phyloP scores from a whole-genome alignment of 345 rosid species.

The Ailanthus altissimus region DNA sequence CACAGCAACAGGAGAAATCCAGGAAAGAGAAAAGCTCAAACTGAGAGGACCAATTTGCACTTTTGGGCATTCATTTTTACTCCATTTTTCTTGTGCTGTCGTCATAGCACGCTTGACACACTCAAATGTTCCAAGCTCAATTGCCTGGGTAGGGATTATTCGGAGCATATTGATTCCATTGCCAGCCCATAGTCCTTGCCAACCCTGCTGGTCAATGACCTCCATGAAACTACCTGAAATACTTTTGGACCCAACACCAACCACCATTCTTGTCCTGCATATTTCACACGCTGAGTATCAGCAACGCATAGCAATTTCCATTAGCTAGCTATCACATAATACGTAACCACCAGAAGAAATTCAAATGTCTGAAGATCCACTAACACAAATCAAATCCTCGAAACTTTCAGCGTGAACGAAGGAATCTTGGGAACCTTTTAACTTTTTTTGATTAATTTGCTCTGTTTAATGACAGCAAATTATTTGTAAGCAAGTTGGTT shows the following conservation, averaged over 20 bases:
- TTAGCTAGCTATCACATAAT: not conserved
- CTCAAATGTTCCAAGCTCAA: conserved; percentile 94
- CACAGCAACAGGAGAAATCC: conserved; percentile 92
- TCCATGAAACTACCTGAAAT: conserved; percentile 90
- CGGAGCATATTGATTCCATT: conserved; percentile 91
- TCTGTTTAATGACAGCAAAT: not conserved
- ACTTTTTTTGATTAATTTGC: not conserved
- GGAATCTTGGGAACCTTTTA: not conserved
- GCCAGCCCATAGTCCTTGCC: conserved; percentile 99
- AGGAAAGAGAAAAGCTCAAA: conserved; percentile 61
- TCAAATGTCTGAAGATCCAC: not conserved
- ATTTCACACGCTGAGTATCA: conserved; percentile 18
- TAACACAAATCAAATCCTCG: not conserved
- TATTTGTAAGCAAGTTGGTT: not conserved
- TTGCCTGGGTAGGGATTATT: conserved; percentile 94
- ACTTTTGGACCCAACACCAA: conserved; percentile 89
- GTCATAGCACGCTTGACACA: conserved; percentile 83
- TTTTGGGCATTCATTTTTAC: conserved; percentile 47
- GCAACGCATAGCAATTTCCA: not conserved
- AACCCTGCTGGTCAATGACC: conserved; percentile 87
- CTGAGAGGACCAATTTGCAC: conserved; percentile 65
- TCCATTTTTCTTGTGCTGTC: conserved; percentile 69
- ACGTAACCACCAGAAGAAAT: not conserved
- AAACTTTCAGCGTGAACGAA: not conserved
- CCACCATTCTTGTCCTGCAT: conserved; percentile 94